Evolutionary conservation across 2,329 filamentous ascomycete genomes (phyloP), one percentile per base, ranked within the genome.

Genomic region (Aspergillus nomiae): DNA sequence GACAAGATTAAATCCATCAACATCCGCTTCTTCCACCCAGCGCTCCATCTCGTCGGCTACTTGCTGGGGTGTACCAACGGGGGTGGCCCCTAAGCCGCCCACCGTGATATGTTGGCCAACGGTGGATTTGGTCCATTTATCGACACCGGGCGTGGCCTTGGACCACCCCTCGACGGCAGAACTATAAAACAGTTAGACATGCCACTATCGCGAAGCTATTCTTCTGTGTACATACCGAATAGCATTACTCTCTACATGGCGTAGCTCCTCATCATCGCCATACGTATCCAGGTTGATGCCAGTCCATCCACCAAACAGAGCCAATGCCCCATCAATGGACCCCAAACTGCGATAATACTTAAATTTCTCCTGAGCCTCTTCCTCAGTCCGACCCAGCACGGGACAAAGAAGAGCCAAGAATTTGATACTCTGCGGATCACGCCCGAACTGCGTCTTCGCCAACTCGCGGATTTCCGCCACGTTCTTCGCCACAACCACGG

Each of bases 1-100:
- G 73, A 88, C 88, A 73, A 92, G 84, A 71, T 92, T 92, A 76
- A 92, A 92, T 0, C 90, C 90, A 71, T 92, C 90, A 1, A 92
- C 84, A 67, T 91, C 90, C 0, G 87, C 89, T 72, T 91, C 89
- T 7, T 80, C 71, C 0, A 91, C 80, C 89, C 90, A 92, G 0
- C 80, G 76, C 75, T 92, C 87, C 61, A 92, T 81, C 50, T 85
- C 83, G 71, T 92, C 89, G 0, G 88, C 90, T 1, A 92, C 88
- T 66, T 87, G 85, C 19, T 82, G 74, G 0, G 89, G 80, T 0
- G 87, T 91, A 0, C 90, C 90, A 0, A 92, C 86, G 3, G 88
- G 75, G 0, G 87, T 83, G 0, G 88, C 86, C 0, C 89, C 88
- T 21, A 90, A 83, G 1, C 90, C 90, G 5, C 90, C 90, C 14